These are phyloP conservation scores for Kuraishia molischiana DNA, from an alignment of 805 yeast genomes.

Conservation along the genomic window DNA sequence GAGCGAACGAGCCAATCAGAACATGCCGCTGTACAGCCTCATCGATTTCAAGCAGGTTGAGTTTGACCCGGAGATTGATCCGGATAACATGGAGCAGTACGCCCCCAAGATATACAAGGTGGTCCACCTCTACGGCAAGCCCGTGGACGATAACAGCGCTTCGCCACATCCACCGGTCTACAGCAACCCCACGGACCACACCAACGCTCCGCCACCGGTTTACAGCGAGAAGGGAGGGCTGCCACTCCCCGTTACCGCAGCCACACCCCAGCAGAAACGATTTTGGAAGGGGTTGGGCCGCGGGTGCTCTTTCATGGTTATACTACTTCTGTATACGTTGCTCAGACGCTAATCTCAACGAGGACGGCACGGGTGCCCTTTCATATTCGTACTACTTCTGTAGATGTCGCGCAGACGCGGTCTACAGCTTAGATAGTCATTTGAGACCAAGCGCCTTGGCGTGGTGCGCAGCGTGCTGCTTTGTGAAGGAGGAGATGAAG, in stretches of 20 bases:
- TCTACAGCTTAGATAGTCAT: conserved; percentile 1
- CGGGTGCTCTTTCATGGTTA: not conserved
- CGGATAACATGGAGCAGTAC: conserved; percentile 21
- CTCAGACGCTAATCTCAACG: too few relatives aligned
- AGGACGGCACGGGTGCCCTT: too few relatives aligned
- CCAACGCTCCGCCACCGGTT: too few relatives aligned
- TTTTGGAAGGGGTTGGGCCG: too few relatives aligned
- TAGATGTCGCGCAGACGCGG: too few relatives aligned
- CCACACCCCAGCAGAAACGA: too few relatives aligned
- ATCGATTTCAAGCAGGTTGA: conserved; percentile 14
- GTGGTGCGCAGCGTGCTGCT: conserved; percentile 79
- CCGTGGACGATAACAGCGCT: too few relatives aligned
- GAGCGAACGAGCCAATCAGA: not conserved
- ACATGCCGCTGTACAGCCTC: not conserved
- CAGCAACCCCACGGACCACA: too few relatives aligned
- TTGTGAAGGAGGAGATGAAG: conserved; percentile 71
- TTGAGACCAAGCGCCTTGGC: conserved; percentile 43
- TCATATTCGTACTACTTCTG: too few relatives aligned
- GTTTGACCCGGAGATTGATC: conserved; percentile 19
- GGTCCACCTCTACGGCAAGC: conserved; percentile 3
- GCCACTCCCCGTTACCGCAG: not conserved
- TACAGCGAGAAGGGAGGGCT: too few relatives aligned
- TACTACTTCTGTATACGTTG: too few relatives aligned
- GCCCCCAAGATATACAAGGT: conserved; percentile 19
- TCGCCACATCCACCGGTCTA: too few relatives aligned